Conservation (phyloP, 2,329 filamentous ascomycete species). For the Sporothrix curviconia region DNA sequence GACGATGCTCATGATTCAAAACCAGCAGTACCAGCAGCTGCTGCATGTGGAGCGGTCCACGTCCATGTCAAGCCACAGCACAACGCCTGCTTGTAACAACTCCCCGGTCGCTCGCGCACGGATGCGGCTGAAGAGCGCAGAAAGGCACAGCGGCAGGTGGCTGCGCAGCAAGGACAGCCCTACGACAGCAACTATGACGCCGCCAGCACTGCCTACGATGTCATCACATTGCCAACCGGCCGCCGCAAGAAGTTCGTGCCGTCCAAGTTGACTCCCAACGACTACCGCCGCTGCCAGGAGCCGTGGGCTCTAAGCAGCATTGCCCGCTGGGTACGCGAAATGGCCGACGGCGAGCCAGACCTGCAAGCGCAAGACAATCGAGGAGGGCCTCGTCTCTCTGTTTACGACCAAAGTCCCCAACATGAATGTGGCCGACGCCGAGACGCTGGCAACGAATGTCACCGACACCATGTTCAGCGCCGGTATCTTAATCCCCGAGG, state of each 20-base stretch:
- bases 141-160: slow-evolving; percentile 45
- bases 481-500: slow-evolving; percentile 73
- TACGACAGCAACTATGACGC: slow-evolving; percentile 53
- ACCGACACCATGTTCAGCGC: slow-evolving; percentile 73
- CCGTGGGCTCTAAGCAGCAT: slow-evolving; percentile 93
- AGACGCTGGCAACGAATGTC: slow-evolving; percentile 72
- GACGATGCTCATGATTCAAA: slow-evolving; percentile 37
- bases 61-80: slow-evolving; percentile 75
- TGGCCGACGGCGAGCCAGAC: slow-evolving; percentile 88
- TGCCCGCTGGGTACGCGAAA: slow-evolving; percentile 75
- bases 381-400: slow-evolving; percentile 78
- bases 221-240: slow-evolving; percentile 74
- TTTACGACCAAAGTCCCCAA: slow-evolving; percentile 95
- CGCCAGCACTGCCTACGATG: slow-evolving; percentile 59
- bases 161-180: slow-evolving; percentile 41
- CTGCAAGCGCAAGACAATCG: slow-evolving; percentile 75
- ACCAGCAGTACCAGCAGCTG: slow-evolving; percentile 35
- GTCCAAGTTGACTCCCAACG: slow-evolving; percentile 69
- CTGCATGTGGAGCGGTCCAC: slow-evolving; percentile 62
- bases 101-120: slow-evolving; percentile 87
- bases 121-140: slow-evolving; percentile 73
- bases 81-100: slow-evolving; percentile 68
- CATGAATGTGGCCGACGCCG: slow-evolving; percentile 97
- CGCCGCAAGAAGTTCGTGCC: slow-evolving; percentile 73
- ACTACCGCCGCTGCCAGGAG: slow-evolving; percentile 79